Evolutionary conservation across 768 basidiomycete species (phyloP).

Genomic region (Auricularia sp.): DNA sequence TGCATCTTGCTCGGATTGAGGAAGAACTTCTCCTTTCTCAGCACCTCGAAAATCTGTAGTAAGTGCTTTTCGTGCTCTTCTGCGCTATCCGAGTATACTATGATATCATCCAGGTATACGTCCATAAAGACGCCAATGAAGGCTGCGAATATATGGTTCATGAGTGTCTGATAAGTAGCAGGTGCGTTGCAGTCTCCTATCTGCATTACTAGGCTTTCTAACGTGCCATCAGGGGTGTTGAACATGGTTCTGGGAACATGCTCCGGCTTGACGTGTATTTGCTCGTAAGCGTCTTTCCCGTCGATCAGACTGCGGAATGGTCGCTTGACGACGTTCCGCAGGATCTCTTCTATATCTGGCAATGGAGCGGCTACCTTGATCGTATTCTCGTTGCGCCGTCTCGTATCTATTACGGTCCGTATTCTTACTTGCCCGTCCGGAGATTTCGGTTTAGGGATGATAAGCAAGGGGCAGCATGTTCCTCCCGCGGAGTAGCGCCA

Average conservation of each 20-base stretch:
- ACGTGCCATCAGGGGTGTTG: conserved; percentile 11
- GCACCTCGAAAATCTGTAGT: conserved; percentile 5
- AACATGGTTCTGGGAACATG: conserved; percentile 12
- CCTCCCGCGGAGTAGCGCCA: too few species aligned
- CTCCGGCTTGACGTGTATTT: conserved; percentile 7
- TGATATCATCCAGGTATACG: conserved; percentile 13
- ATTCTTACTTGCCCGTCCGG: background rate
- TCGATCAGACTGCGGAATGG: conserved; percentile 8
- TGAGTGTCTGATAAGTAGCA: conserved; percentile 11
- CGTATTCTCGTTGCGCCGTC: conserved; percentile 5
- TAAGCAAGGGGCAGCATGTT: conserved; percentile 4
- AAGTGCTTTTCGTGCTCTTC: conserved; percentile 23
- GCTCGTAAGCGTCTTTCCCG: conserved; percentile 11
- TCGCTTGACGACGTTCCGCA: conserved; percentile 1
- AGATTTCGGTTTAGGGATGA: background rate
- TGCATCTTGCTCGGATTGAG: too few species aligned
- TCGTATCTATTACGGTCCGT: conserved; percentile 4
- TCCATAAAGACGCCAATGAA: conserved; percentile 14
- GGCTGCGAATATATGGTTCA: conserved; percentile 11
- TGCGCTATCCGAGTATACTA: conserved; percentile 20
- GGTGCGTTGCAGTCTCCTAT: conserved; percentile 14
- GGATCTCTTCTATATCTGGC: conserved; percentile 4
- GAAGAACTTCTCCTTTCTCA: too few species aligned
- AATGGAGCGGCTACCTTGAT: conserved; percentile 4
- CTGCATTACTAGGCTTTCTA: conserved; percentile 14